These are phyloP conservation scores for Populus tremula DNA, from an alignment of 345 rosid species.

Conservation along the genomic window DNA sequence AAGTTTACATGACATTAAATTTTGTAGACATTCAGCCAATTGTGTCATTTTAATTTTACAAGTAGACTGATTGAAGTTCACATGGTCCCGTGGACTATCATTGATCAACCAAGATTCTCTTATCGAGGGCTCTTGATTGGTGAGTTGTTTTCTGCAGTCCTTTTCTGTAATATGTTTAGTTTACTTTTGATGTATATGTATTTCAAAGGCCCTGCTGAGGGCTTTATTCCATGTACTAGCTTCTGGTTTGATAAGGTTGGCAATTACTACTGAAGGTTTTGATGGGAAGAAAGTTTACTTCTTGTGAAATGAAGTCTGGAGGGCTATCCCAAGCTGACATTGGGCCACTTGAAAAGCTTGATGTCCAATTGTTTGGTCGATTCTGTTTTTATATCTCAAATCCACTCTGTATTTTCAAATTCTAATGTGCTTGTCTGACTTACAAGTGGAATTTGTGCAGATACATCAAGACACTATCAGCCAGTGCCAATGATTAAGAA, in stretches of 20 bases:
- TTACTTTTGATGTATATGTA: too few species aligned
- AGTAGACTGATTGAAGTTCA: slow-evolving; percentile 43
- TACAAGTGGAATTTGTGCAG: slow-evolving; percentile 33
- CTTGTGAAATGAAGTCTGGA: background rate
- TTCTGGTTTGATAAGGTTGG: background rate
- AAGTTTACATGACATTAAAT: slow-evolving; percentile 5
- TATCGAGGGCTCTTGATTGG: slow-evolving; percentile 75
- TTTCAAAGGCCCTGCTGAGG: background rate
- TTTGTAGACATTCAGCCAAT: slow-evolving; percentile 73
- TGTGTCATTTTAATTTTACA: slow-evolving; percentile 50
- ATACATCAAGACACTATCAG: slow-evolving; percentile 74
- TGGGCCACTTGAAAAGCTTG: background rate
- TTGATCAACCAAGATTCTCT: slow-evolving; percentile 64
- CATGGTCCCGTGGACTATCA: slow-evolving; percentile 61
- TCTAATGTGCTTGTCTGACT: background rate
- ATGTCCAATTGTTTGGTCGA: background rate
- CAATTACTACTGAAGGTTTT: background rate
- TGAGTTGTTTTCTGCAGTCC: slow-evolving; percentile 18
- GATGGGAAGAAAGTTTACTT: background rate
- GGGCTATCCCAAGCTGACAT: background rate
- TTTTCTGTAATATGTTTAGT: background rate
- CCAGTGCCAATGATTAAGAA: slow-evolving; percentile 55
- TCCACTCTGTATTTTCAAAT: background rate
- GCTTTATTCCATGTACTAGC: background rate
- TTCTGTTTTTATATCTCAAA: background rate